A percentile compares a stretch with the other conserved stretches of the same genome.
phyloP scores from a whole-genome alignment of 2,329 filamentous ascomycete species.

The Cladosporium cucumerinum region DNA sequence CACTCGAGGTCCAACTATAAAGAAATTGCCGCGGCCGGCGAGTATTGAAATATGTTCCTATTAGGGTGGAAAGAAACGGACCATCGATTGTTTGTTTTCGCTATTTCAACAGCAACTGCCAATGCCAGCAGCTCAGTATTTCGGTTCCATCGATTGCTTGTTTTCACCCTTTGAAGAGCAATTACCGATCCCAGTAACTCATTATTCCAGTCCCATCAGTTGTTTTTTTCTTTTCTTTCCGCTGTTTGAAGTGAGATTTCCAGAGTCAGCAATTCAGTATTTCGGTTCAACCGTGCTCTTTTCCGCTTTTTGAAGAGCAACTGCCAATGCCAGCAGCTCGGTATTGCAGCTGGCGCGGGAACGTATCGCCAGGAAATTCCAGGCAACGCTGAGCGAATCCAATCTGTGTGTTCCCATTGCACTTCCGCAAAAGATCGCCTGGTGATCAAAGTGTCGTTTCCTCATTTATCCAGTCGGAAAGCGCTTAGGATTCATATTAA shows the following conservation, averaged over 20 bases:
- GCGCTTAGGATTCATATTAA: too few species aligned
- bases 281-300: background rate
- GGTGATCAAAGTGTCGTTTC: background rate
- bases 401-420: background rate
- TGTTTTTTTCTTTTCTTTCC: too few species aligned
- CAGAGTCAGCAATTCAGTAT: background rate
- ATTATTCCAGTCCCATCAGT: too few species aligned
- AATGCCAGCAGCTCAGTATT: background rate
- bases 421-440: background rate
- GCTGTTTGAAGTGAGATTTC: background rate
- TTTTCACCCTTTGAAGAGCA: background rate
- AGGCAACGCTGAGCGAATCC: background rate
- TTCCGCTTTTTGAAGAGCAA: background rate
- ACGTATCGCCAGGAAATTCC: background rate
- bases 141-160: background rate
- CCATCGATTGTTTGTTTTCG: background rate
- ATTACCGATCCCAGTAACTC: background rate
- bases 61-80: background rate
- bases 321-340: background rate
- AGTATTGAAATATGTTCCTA: background rate
- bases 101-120: background rate
- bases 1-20: too few species aligned
- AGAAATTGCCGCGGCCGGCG: too few species aligned
- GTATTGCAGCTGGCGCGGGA: background rate
- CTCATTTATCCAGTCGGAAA: too few species aligned